Percentiles rank a stretch among this genome's conserved stretches.
Conservation (phyloP, 1,139 yeast species). For the Suhomyces ambrosiae region DNA sequence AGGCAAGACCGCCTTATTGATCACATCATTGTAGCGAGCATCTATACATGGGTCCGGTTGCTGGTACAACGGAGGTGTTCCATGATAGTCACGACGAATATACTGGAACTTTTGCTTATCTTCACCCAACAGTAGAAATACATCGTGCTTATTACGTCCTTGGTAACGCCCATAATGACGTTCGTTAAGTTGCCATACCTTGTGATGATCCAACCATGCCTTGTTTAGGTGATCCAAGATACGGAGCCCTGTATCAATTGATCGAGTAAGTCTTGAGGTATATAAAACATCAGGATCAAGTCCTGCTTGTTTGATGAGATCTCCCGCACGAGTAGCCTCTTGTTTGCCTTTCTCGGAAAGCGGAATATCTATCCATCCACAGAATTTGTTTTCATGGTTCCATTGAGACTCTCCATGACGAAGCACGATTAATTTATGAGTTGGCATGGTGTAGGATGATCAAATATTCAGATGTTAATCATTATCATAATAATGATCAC, state of each 20-base stretch:
- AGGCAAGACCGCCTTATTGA: slow-evolving; percentile 44
- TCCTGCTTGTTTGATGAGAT: slow-evolving; percentile 43
- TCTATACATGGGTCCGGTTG: slow-evolving; percentile 42
- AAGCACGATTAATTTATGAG: slow-evolving; percentile 50
- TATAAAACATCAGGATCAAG: slow-evolving; percentile 57
- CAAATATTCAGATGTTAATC: background rate
- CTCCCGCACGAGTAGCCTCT: slow-evolving; percentile 65
- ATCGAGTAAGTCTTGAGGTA: slow-evolving; percentile 66
- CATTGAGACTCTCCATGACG: slow-evolving; percentile 80
- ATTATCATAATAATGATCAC: background rate
- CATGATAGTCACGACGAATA: slow-evolving; percentile 67
- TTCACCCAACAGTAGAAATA: slow-evolving; percentile 55
- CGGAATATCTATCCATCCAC: slow-evolving; percentile 84
- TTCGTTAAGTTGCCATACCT: slow-evolving; percentile 75
- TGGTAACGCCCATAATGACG: slow-evolving; percentile 79
- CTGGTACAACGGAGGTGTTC: slow-evolving; percentile 61
- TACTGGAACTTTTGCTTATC: slow-evolving; percentile 62
- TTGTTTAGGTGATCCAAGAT: slow-evolving; percentile 51
- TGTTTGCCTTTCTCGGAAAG: slow-evolving; percentile 59
- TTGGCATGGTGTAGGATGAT: slow-evolving; percentile 6
- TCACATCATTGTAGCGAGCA: slow-evolving; percentile 43
- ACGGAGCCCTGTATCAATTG: slow-evolving; percentile 66
- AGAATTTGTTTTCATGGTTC: slow-evolving; percentile 69
- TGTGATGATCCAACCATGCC: slow-evolving; percentile 50
- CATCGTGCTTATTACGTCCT: slow-evolving; percentile 62